Evolutionary conservation across 2,329 filamentous ascomycete genomes (phyloP).

Genomic region (Xylaria sp.): DNA sequence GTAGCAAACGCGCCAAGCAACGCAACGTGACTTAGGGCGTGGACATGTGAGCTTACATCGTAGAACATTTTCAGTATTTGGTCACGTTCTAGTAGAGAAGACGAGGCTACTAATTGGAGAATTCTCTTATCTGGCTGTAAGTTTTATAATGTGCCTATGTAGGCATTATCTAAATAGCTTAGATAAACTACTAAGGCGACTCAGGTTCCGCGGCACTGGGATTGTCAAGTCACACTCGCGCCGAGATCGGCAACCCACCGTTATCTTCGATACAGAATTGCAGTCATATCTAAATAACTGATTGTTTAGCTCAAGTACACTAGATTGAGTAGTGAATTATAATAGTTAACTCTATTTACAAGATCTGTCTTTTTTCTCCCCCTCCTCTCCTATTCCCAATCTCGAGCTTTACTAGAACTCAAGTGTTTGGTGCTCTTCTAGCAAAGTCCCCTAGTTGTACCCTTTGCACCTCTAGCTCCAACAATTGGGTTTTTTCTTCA

Average conservation of each 20-base stretch:
- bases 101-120: slow-evolving; percentile 17
- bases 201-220: slow-evolving; percentile 1
- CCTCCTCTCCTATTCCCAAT: background rate
- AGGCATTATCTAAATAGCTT: background rate
- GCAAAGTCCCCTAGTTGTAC: background rate
- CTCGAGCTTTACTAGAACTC: background rate
- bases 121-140: slow-evolving; percentile 21
- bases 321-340: background rate
- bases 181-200: background rate
- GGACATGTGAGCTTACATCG: background rate
- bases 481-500: slow-evolving; percentile 5
- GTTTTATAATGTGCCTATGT: background rate
- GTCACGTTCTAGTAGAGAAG: slow-evolving; percentile 5
- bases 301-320: slow-evolving; percentile 2
- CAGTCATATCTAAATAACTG: slow-evolving; percentile 30
- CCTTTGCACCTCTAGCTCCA: background rate
- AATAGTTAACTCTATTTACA: slow-evolving; percentile 11
- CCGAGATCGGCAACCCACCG: slow-evolving; percentile 39
- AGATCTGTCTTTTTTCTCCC: background rate
- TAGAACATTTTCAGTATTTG: background rate
- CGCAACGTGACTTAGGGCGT: background rate
- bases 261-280: slow-evolving; percentile 33
- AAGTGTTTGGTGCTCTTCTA: background rate
- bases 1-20: background rate
- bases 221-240: slow-evolving; percentile 32